Evolutionary conservation across 805 yeast genomes (phyloP), one percentile per base, ranked within the genome.

Genomic region (Candida easanensis): DNA sequence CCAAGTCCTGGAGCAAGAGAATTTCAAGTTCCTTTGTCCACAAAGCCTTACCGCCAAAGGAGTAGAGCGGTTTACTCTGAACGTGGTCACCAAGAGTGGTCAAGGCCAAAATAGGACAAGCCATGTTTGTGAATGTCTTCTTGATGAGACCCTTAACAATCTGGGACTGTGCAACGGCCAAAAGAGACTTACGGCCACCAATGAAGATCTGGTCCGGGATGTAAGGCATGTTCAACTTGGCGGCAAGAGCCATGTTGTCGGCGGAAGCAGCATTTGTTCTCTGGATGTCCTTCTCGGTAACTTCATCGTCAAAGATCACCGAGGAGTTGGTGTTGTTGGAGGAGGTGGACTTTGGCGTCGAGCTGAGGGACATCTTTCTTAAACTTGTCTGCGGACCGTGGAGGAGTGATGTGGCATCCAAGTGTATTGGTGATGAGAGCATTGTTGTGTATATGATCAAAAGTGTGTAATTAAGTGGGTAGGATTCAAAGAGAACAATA

Each of bases 21-120:
- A 81, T 82, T 65, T 93, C 99, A 44, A 93, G 72, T 65, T 93
- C 99, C 60, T 87, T 86, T 3, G 99, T 93, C 99, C 99, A 93
- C 19, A 93, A 64, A 0, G 97, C 80, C 63, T 93, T 93, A 20
- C 99, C 99, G 33, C 97, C 98, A 66, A 93, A 93, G 4, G 96
- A 79, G 64, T 91, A 93, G 38, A 93, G 71, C 7, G 99, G 97
- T 60, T 80, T 82, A 58, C 74, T 77, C 60, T 81, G 93, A 23
- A 85, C 82, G 59, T 87, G 84, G 68, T 93, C 99, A 20, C 98
- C 99, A 27, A 93, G 70, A 1, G 99, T 91, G 41, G 83, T 76
- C 30, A 88, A 73, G 4, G 96, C 90, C 11, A 86, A 65, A 18
- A 93, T 82, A 21, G 89, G 81, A 60, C 90, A 84, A n/a, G 73